phyloP scores from a whole-genome alignment of 108 stramenopile species.

The Cyclostephanos tholiformis region DNA sequence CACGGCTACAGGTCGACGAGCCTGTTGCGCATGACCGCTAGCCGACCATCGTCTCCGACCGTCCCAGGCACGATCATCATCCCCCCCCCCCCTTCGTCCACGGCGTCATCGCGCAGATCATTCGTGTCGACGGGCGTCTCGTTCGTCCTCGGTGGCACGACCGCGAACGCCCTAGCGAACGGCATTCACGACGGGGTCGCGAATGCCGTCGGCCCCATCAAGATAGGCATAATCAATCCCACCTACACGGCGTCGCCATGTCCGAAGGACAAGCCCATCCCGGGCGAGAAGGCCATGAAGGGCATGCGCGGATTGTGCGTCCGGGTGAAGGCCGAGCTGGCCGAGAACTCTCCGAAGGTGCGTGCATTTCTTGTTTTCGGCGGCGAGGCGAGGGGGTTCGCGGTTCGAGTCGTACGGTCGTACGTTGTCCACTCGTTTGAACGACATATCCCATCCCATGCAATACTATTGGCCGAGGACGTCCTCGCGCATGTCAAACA shows the following conservation, averaged over 20 bases:
- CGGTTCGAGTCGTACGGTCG: too few relatives aligned
- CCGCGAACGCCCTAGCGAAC: slow-evolving; percentile 6
- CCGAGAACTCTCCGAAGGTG: slow-evolving; percentile 52
- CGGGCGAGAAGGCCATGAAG: slow-evolving; percentile 94
- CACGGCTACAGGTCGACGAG: not conserved
- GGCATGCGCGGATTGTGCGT: slow-evolving; percentile 92
- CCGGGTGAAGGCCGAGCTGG: slow-evolving; percentile 71
- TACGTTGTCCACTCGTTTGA: too few relatives aligned
- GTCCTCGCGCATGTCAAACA: not conserved
- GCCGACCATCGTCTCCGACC: not conserved
- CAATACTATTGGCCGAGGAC: too few relatives aligned
- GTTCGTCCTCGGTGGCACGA: slow-evolving; percentile 19
- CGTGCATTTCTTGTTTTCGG: not conserved
- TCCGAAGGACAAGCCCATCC: slow-evolving; percentile 86
- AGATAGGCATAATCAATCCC: slow-evolving; percentile 73
- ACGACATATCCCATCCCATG: too few relatives aligned
- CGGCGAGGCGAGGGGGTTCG: too few relatives aligned
- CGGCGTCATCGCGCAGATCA: slow-evolving; percentile 17
- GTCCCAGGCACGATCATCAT: not conserved
- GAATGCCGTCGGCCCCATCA: slow-evolving; percentile 87
- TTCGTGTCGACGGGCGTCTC: slow-evolving; percentile 29
- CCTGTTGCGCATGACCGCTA: slow-evolving; percentile 7
- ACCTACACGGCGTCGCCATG: slow-evolving; percentile 77
- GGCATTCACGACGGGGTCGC: slow-evolving; percentile 19
- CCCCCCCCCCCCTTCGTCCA: not conserved